Conservation (phyloP, 2,329 filamentous ascomycete species). For the Fusarium phyllophilum region DNA sequence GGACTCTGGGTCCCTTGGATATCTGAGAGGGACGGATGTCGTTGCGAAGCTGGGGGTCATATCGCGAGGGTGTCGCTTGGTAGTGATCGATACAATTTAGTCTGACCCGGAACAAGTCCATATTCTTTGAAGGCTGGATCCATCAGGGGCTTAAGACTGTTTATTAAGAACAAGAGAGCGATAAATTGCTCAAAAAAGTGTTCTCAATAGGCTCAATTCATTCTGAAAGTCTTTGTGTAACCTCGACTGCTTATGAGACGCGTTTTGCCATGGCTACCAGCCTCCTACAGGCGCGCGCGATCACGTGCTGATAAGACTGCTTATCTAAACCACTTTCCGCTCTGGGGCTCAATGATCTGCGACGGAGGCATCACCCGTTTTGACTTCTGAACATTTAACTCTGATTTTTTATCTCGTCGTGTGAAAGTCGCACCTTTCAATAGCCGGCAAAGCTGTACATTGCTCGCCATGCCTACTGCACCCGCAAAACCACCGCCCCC, state of each 20-base stretch:
- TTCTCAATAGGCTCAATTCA: neutral
- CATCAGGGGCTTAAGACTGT: constrained; percentile 27
- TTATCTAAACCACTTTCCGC: constrained; percentile 29
- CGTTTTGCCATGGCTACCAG: constrained; percentile 12
- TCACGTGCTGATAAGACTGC: constrained; percentile 36
- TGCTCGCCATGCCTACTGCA: constrained; percentile 39
- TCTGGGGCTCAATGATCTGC: constrained; percentile 2
- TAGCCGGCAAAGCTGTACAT: neutral
- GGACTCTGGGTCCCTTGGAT: constrained; percentile 76
- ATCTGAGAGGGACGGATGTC: constrained; percentile 68
- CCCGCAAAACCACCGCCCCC: constrained; percentile 48
- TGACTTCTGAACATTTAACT: neutral
- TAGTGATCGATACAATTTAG: constrained; percentile 98
- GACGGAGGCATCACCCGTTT: neutral
- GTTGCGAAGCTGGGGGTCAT: constrained; percentile 82
- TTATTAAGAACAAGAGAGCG: neutral
- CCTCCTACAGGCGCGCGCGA: neutral
- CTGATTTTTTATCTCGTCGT: neutral
- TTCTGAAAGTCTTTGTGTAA: neutral
- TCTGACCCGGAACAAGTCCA: constrained; percentile 84
- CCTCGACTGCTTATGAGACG: constrained; percentile 8
- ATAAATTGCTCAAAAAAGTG: neutral
- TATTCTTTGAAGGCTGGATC: constrained; percentile 38
- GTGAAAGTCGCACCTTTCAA: neutral
- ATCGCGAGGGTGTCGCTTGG: constrained; percentile 78